phyloP scores from a whole-genome alignment of 1,284 basidiomycete species.

The Puccinia horiana region DNA sequence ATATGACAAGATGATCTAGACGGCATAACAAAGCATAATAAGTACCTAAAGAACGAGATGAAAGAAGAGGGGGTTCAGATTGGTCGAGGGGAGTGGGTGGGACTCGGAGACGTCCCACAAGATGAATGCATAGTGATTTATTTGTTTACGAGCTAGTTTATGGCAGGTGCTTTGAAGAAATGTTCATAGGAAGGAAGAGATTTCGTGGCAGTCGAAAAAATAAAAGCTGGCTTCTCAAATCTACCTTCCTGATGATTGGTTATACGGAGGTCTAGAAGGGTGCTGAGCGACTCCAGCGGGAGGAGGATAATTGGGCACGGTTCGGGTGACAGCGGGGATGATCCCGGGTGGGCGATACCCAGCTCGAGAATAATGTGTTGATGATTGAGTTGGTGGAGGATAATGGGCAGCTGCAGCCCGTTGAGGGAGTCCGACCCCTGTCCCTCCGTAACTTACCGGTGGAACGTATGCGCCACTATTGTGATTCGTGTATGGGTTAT shows the following conservation, averaged over 20 bases:
- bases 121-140: too few species aligned
- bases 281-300: background rate
- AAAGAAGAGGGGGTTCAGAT: too few species aligned
- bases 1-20: too few species aligned
- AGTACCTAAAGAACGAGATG: too few species aligned
- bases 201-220: background rate
- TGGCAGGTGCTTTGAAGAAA: too few species aligned
- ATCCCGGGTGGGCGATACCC: constrained; percentile 25
- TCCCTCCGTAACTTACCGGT: constrained; percentile 28
- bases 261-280: background rate
- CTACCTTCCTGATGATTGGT: background rate
- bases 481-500: background rate
- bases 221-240: background rate
- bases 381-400: background rate
- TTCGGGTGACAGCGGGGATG: constrained; percentile 22
- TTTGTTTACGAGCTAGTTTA: too few species aligned
- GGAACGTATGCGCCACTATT: background rate
- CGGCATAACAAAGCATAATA: too few species aligned
- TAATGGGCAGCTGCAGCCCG: constrained; percentile 7
- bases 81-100: too few species aligned
- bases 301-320: constrained; percentile 7
- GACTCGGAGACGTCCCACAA: too few species aligned
- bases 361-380: background rate
- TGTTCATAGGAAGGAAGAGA: too few species aligned
- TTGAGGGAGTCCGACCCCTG: constrained; percentile 29